Evolutionary conservation across 345 rosid genomes (phyloP).

Genomic region (Stellera chamaejasme): DNA sequence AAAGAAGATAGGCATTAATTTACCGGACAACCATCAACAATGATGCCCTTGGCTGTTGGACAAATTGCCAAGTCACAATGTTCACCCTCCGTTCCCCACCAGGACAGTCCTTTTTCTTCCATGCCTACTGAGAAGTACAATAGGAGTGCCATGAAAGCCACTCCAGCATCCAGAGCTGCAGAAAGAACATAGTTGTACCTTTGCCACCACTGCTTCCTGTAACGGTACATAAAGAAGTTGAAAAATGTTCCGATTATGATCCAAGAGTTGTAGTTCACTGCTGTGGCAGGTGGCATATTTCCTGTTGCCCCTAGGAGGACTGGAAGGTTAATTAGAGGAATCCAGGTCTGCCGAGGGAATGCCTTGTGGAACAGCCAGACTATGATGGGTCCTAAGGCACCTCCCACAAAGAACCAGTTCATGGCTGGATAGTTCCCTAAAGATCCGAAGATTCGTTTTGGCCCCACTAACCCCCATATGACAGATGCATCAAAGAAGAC

Average conservation of each 20-base stretch:
- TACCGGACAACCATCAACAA: constrained; percentile 54
- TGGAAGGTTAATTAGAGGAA: constrained; percentile 77
- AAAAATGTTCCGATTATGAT: constrained; percentile 68
- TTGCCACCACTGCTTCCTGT: constrained; percentile 80
- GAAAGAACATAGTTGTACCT: constrained; percentile 81
- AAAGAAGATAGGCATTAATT: constrained; percentile 15
- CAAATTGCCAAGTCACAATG: constrained; percentile 73
- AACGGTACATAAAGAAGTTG: constrained; percentile 72
- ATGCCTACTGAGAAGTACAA: constrained; percentile 59
- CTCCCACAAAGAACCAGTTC: constrained; percentile 89
- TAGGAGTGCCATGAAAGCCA: constrained; percentile 77
- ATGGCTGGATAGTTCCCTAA: constrained; percentile 62
- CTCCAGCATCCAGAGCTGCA: constrained; percentile 81
- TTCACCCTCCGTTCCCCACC: constrained; percentile 86
- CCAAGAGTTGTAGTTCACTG: constrained; percentile 75
- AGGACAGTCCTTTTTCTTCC: constrained; percentile 38
- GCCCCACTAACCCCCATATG: constrained; percentile 89
- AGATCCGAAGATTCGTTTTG: constrained; percentile 64
- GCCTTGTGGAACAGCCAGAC: constrained; percentile 66
- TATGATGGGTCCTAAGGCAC: constrained; percentile 66
- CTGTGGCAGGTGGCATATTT: constrained; percentile 74
- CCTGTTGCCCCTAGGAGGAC: constrained; percentile 79
- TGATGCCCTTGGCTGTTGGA: constrained; percentile 68
- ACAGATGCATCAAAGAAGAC: constrained; percentile 92
- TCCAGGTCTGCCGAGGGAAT: constrained; percentile 78